Evolutionary conservation across 768 basidiomycete species (phyloP).

Genomic region (Mrakia hoshinonis): DNA sequence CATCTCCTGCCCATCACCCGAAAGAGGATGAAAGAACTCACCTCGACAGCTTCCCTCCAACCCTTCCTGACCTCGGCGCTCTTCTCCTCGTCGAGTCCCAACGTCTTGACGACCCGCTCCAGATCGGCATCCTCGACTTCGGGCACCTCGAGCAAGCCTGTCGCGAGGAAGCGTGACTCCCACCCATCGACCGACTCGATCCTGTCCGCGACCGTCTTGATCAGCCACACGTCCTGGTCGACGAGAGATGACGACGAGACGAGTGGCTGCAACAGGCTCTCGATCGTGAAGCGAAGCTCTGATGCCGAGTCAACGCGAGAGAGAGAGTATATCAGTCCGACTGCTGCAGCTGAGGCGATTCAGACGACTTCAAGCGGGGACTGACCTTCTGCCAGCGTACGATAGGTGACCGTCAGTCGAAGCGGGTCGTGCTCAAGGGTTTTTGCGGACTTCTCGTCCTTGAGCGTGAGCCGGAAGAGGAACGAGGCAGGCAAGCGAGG

Average conservation of each 20-base stretch:
- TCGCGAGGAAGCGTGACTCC: conserved; percentile 5
- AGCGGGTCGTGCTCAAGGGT: conserved; percentile 22
- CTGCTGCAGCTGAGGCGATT: no score
- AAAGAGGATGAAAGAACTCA: neutral
- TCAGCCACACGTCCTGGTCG: neutral
- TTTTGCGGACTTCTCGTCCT: neutral
- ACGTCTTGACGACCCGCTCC: neutral
- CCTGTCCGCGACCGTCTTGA: neutral
- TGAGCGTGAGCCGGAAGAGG: conserved; percentile 20
- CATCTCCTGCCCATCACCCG: no score
- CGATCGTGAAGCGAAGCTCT: conserved; percentile 11
- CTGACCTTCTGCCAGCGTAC: conserved; percentile 16
- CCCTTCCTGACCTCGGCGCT: neutral
- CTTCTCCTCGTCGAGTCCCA: neutral
- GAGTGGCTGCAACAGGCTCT: neutral
- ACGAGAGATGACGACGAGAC: neutral
- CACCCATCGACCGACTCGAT: conserved; percentile 9
- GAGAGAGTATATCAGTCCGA: no score
- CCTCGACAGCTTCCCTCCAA: conserved; percentile 25
- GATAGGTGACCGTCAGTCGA: conserved; percentile 22
- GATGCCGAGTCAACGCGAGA: neutral
- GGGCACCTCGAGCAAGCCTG: conserved; percentile 15
- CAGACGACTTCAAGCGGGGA: no score
- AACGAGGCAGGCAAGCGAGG: conserved; percentile 17
- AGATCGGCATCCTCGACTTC: conserved; percentile 19